phyloP scores from a whole-genome alignment of 768 basidiomycete genomes.

The Lentinula guzmanii region DNA sequence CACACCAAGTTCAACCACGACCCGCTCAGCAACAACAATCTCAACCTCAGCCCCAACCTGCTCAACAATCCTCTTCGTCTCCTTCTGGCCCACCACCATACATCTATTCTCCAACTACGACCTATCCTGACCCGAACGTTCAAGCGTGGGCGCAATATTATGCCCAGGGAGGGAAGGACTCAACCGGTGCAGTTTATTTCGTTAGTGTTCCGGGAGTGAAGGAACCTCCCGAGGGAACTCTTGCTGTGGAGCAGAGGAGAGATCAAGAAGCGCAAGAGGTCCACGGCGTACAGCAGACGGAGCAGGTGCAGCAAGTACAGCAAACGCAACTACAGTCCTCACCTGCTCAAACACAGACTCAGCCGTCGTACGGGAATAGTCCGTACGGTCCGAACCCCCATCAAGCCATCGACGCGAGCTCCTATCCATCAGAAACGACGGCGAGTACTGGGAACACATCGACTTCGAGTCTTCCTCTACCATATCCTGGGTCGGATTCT shows the following conservation, averaged over 20 bases:
- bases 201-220: constrained; percentile 71
- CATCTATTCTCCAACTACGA: constrained; percentile 56
- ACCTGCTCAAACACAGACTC: neutral
- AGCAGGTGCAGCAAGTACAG: constrained; percentile 1
- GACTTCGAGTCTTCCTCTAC: neutral
- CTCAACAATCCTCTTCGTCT: constrained; percentile 16
- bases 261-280: no score
- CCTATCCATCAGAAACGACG: no score
- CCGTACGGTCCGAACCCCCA: neutral
- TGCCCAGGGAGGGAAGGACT: constrained; percentile 69
- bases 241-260: neutral
- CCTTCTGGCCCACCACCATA: constrained; percentile 24
- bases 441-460: neutral
- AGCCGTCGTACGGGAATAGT: neutral
- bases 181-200: constrained; percentile 77
- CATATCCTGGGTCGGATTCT: neutral
- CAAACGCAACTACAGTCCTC: neutral
- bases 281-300: no score
- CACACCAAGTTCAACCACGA: constrained; percentile 20
- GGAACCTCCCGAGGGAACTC: constrained; percentile 21
- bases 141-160: constrained; percentile 89
- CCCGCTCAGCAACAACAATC: constrained; percentile 14
- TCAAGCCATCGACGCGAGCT: neutral
- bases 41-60: constrained; percentile 20
- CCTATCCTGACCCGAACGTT: constrained; percentile 74